Percentiles rank a stretch among this genome's conserved stretches.
Conservation (phyloP, 2,329 filamentous ascomycete genomes). For the Sclerotiophoma versabilis region DNA sequence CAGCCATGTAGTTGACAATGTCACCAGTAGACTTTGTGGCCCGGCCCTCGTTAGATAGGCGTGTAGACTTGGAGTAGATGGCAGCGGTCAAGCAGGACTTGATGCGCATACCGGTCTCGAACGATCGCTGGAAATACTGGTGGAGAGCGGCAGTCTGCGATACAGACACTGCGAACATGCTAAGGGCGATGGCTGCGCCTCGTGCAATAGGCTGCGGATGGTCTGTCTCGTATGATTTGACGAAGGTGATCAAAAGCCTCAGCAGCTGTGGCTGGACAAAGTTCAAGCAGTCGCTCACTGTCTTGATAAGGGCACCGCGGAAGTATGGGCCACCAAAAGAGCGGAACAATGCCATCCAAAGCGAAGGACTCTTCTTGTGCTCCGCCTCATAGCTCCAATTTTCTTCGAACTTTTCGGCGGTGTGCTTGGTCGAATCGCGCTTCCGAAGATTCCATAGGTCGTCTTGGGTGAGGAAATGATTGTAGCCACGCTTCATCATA, state of each 20-base stretch:
- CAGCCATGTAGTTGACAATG: slow-evolving; percentile 99
- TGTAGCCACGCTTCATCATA: slow-evolving; percentile 94
- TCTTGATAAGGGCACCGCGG: slow-evolving; percentile 83
- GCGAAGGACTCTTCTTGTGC: slow-evolving; percentile 74
- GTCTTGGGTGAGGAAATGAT: slow-evolving; percentile 88
- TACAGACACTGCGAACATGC: slow-evolving; percentile 89
- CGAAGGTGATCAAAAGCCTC: slow-evolving; percentile 81
- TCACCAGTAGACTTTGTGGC: slow-evolving; percentile 91
- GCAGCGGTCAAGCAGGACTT: slow-evolving; percentile 88
- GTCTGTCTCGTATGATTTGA: slow-evolving; percentile 73
- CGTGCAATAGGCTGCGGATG: slow-evolving; percentile 78
- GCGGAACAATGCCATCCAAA: slow-evolving; percentile 86
- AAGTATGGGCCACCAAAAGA: slow-evolving; percentile 87
- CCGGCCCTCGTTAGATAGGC: slow-evolving; percentile 90
- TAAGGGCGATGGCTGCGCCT: slow-evolving; percentile 85
- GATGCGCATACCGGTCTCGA: slow-evolving; percentile 95
- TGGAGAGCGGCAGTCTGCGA: slow-evolving; percentile 90
- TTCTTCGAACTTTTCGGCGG: slow-evolving; percentile 72
- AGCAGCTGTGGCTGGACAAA: slow-evolving; percentile 93
- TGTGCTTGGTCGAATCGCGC: slow-evolving; percentile 78
- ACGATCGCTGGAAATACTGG: slow-evolving; percentile 96
- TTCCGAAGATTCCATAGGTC: slow-evolving; percentile 92
- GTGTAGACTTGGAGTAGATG: slow-evolving; percentile 91
- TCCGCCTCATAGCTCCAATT: slow-evolving; percentile 80
- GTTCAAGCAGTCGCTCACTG: slow-evolving; percentile 82